A percentile compares a stretch with the other conserved stretches of the same genome.
Conservation (phyloP, 805 yeast species). For the Wickerhamiella kurtzmanii region DNA sequence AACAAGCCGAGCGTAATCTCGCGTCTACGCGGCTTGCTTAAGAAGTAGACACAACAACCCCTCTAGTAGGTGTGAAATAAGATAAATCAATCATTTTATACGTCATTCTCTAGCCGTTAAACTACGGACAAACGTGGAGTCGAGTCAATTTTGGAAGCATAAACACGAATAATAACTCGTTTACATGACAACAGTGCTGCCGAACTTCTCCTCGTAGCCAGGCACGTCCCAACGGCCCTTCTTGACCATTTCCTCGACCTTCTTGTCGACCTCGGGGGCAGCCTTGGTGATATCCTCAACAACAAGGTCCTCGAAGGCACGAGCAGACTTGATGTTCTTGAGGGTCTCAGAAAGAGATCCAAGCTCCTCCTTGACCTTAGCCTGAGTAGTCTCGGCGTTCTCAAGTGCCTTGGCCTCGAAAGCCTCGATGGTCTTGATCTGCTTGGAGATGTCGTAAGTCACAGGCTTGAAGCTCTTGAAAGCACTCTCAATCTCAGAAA, state of each 20-base stretch:
- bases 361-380: constrained; percentile 75
- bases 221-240: constrained; percentile 98
- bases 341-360: constrained; percentile 75
- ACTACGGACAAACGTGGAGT: neutral
- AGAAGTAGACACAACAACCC: neutral
- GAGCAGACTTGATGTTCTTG: constrained; percentile 86
- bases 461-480: constrained; percentile 67
- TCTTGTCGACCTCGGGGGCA: constrained; percentile 93
- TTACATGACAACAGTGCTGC: constrained; percentile 84
- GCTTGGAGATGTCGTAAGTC: constrained; percentile 75
- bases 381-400: constrained; percentile 88
- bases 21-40: neutral
- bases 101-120: neutral
- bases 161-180: neutral
- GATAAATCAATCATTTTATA: neutral
- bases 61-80: neutral
- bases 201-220: constrained; percentile 96
- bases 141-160: no score
- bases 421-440: constrained; percentile 78
- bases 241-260: constrained; percentile 87
- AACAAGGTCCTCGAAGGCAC: constrained; percentile 95
- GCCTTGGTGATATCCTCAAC: constrained; percentile 91
- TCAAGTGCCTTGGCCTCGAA: constrained; percentile 92
- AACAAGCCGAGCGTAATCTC: neutral
- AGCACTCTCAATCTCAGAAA: constrained; percentile 68